phyloP scores from a whole-genome alignment of 352 stramenopile species.

The Globisporangium parvum region DNA sequence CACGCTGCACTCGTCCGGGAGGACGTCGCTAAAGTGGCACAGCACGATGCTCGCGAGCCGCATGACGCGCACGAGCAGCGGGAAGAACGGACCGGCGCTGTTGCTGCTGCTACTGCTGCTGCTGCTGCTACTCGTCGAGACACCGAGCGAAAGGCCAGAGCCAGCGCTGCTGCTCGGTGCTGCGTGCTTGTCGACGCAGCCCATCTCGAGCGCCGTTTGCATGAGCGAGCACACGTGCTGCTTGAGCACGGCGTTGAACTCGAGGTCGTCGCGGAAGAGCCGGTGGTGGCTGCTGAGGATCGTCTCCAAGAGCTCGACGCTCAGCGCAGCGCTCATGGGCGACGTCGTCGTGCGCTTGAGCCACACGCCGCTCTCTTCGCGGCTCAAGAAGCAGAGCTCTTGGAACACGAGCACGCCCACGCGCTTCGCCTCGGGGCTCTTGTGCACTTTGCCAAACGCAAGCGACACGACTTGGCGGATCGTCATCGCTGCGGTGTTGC shows the following conservation, averaged over 20 bases:
- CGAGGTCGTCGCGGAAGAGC: slow-evolving; percentile 63
- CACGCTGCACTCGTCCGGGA: slow-evolving; percentile 53
- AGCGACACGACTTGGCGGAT: slow-evolving; percentile 85
- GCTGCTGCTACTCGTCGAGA: slow-evolving; percentile 21
- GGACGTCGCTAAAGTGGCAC: slow-evolving; percentile 68
- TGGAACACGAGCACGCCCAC: slow-evolving; percentile 83
- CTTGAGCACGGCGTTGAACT: slow-evolving; percentile 76
- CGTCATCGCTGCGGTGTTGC: slow-evolving; percentile 85
- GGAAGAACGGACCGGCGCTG: slow-evolving; percentile 49
- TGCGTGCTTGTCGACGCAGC: slow-evolving; percentile 39
- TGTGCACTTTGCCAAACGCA: slow-evolving; percentile 76
- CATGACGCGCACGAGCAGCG: slow-evolving; percentile 79
- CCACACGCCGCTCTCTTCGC: slow-evolving; percentile 78
- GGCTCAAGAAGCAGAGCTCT: slow-evolving; percentile 82
- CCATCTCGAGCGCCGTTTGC: slow-evolving; percentile 64
- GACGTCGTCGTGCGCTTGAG: slow-evolving; percentile 77
- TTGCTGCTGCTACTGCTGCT: slow-evolving; percentile 30
- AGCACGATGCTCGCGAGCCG: slow-evolving; percentile 68
- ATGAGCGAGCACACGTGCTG: slow-evolving; percentile 74
- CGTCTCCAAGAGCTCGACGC: slow-evolving; percentile 75
- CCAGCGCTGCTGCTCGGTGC: slow-evolving; percentile 17
- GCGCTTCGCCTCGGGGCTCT: slow-evolving; percentile 61
- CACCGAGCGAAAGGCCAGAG: slow-evolving; percentile 23
- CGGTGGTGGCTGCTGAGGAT: slow-evolving; percentile 53
- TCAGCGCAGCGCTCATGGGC: slow-evolving; percentile 68